A percentile compares a stretch with the other conserved stretches of the same genome.
Evolutionary conservation across 2,329 filamentous ascomycete genomes (phyloP).

Genomic region (Daldinia sp.): DNA sequence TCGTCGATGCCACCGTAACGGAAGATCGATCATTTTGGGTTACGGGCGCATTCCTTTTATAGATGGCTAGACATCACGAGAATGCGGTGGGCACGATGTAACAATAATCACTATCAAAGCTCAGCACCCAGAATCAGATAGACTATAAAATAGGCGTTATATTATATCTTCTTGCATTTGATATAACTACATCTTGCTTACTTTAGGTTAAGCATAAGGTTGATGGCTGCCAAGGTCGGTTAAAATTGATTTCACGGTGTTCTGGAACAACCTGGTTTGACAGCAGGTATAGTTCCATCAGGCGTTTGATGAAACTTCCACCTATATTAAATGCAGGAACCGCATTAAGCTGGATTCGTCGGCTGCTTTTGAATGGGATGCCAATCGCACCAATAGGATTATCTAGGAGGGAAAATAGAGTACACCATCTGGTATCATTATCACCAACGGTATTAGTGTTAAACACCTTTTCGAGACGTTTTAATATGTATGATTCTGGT

Average conservation of each 20-base stretch:
- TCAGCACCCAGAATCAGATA: constrained; percentile 7
- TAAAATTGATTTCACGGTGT: constrained; percentile 7
- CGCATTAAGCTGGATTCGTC: neutral
- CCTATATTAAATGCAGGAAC: constrained; percentile 26
- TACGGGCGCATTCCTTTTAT: constrained; percentile 26
- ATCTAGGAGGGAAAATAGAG: neutral
- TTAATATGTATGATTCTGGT: neutral
- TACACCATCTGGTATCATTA: neutral
- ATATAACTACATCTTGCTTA: neutral
- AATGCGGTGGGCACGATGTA: constrained; percentile 25
- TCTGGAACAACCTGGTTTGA: constrained; percentile 1
- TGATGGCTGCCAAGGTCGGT: constrained; percentile 3
- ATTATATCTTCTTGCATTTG: neutral
- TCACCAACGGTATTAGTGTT: neutral
- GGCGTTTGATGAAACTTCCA: constrained; percentile 10
- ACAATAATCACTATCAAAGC: constrained; percentile 12
- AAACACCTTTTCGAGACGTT: neutral
- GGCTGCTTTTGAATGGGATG: neutral
- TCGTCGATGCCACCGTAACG: constrained; percentile 27
- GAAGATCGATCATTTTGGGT: constrained; percentile 13
- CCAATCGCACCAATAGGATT: neutral
- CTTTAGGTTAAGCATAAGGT: neutral
- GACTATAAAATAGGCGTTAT: neutral
- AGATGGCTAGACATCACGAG: constrained; percentile 17
- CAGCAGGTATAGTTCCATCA: neutral